These are phyloP conservation scores for Schizosaccharomyces versatilis DNA, from an alignment of 1,139 yeast species.

Conservation along the genomic window DNA sequence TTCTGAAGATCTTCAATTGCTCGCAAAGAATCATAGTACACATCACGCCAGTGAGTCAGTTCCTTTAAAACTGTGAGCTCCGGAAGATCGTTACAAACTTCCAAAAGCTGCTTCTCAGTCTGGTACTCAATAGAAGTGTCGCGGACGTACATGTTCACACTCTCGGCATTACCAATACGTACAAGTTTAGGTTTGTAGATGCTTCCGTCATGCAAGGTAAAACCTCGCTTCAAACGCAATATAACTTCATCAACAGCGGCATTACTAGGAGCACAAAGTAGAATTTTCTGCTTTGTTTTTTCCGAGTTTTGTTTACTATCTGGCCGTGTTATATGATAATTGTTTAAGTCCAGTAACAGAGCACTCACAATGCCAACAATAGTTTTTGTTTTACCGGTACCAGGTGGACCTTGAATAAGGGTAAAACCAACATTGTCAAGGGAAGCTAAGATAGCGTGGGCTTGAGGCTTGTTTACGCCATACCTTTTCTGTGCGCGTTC, in stretches of 20 bases:
- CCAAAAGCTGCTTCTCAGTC: conserved; percentile 24
- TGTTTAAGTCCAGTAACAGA: background rate
- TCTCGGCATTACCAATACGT: conserved; percentile 76
- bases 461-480: conserved; percentile 16
- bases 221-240: conserved; percentile 55
- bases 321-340: conserved; percentile 16
- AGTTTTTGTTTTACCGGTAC: conserved; percentile 95
- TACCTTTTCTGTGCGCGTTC: conserved; percentile 9
- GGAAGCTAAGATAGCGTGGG: conserved; percentile 52
- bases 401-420: conserved; percentile 92
- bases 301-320: conserved; percentile 11
- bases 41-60: conserved; percentile 31
- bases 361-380: conserved; percentile 43
- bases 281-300: conserved; percentile 24
- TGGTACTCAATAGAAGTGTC: conserved; percentile 74
- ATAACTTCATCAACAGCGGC: conserved; percentile 97
- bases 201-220: conserved; percentile 27
- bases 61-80: conserved; percentile 30
- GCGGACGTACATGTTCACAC: conserved; percentile 58
- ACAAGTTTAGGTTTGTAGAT: conserved; percentile 55
- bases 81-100: conserved; percentile 20
- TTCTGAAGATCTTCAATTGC: conserved; percentile 17
- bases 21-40: conserved; percentile 20
- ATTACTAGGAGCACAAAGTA: conserved; percentile 94
- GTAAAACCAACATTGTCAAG: conserved; percentile 92